These are phyloP conservation scores for Aspergillus unguis DNA, from an alignment of 2,329 filamentous ascomycete genomes.

Conservation along the genomic window DNA sequence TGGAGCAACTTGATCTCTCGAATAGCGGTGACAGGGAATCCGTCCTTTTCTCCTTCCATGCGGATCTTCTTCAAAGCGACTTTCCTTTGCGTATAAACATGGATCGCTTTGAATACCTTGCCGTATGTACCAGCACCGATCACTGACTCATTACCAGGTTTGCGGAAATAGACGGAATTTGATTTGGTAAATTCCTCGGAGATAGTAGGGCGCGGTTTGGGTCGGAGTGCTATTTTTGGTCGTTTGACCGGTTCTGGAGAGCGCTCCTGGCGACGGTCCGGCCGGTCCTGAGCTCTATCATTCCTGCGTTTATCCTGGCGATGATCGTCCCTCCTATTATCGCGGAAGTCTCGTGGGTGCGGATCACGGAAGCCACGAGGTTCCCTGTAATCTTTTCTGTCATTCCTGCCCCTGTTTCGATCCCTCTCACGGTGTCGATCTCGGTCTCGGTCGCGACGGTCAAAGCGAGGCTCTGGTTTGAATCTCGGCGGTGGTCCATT, in stretches of 20 bases:
- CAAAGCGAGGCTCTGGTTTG: constrained; percentile 40
- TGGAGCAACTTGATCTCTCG: constrained; percentile 97
- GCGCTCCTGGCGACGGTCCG: constrained; percentile 50
- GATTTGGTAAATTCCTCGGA: constrained; percentile 70
- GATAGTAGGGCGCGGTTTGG: constrained; percentile 69
- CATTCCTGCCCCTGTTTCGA: constrained; percentile 30
- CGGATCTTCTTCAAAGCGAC: constrained; percentile 97
- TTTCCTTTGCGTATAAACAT: constrained; percentile 69
- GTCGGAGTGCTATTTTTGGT: constrained; percentile 65
- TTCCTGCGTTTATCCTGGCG: constrained; percentile 39
- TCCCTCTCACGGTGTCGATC: constrained; percentile 33
- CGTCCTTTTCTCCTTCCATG: constrained; percentile 99
- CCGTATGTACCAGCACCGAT: constrained; percentile 93
- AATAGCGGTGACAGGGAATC: constrained; percentile 94
- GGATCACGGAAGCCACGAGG: constrained; percentile 29
- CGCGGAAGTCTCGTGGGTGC: constrained; percentile 18
- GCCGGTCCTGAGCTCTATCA: constrained; percentile 30
- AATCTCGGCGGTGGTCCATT: constrained; percentile 37
- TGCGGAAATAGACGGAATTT: constrained; percentile 89
- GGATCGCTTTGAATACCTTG: constrained; percentile 90
- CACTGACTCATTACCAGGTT: constrained; percentile 95
- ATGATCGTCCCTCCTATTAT: constrained; percentile 39
- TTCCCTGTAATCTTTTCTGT: constrained; percentile 36
- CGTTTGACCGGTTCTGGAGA: constrained; percentile 51
- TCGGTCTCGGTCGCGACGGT: constrained; percentile 40